A percentile compares a stretch with the other conserved stretches of the same genome.
phyloP scores from a whole-genome alignment of 176 grass and related monocot species.

The Echinochloa phyllopogon region DNA sequence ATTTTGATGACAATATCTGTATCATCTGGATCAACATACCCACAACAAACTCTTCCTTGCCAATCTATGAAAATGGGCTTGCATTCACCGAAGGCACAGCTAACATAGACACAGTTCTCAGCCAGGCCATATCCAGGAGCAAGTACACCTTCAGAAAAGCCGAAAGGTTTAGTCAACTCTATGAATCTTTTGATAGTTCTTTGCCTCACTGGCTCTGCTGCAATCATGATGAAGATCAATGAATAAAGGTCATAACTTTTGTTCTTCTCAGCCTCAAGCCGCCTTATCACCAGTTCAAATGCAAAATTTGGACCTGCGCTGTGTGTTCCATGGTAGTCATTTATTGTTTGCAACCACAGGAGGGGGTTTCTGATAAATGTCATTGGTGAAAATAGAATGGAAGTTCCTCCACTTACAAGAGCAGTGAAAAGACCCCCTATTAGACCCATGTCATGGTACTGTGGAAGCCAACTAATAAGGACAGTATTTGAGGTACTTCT shows the following conservation, averaged over 20 bases:
- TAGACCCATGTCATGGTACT: conserved; percentile 87
- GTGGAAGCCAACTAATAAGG: conserved; percentile 81
- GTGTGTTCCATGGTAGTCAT: conserved; percentile 64
- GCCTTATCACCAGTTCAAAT: conserved; percentile 71
- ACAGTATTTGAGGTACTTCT: conserved; percentile 71
- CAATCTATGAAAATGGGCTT: conserved; percentile 70
- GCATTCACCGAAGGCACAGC: conserved; percentile 76
- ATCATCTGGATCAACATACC: conserved; percentile 58
- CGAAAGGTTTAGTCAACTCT: conserved; percentile 62
- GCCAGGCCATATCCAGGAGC: conserved; percentile 77
- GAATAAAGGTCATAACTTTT: conserved; percentile 71
- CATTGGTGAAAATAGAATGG: conserved; percentile 80
- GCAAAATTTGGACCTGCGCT: conserved; percentile 83
- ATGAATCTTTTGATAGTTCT: conserved; percentile 76
- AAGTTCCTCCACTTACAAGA: conserved; percentile 75
- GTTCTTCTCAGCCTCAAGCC: conserved; percentile 53
- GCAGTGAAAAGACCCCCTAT: conserved; percentile 79
- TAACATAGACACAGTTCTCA: conserved; percentile 77
- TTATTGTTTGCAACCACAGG: conserved; percentile 71
- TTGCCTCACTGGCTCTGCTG: conserved; percentile 78
- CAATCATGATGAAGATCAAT: conserved; percentile 78
- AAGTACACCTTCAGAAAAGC: conserved; percentile 69
- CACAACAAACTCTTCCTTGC: conserved; percentile 80
- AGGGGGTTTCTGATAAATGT: conserved; percentile 80
- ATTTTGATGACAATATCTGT: conserved; percentile 63